phyloP scores from a whole-genome alignment of 148 eudicot species.

The Heliamphora exappendiculata region DNA sequence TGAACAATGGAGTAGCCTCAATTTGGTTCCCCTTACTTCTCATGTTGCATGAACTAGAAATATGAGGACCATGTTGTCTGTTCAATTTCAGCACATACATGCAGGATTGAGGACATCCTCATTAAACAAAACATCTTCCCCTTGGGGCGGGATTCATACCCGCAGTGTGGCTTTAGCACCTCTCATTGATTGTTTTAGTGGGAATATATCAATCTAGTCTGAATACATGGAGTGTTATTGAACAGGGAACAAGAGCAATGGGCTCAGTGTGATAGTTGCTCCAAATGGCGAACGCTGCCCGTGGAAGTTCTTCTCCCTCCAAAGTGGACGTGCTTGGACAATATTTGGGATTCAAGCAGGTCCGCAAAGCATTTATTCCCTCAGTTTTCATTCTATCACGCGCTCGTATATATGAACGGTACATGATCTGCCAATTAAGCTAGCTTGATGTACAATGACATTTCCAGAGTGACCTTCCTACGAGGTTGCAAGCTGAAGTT shows the following conservation, averaged over 20 bases:
- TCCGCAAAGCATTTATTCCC: background rate
- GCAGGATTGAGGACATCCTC: background rate
- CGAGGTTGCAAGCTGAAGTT: background rate
- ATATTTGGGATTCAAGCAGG: slow-evolving; percentile 81
- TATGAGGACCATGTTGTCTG: background rate
- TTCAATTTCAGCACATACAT: background rate
- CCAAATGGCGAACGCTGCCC: slow-evolving; percentile 82
- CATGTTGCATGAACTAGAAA: background rate
- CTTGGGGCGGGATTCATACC: background rate
- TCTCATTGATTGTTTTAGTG: background rate
- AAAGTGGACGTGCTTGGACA: slow-evolving; percentile 76
- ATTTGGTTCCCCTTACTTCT: background rate
- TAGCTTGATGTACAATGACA: background rate
- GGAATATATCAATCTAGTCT: slow-evolving; percentile 4
- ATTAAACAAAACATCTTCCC: background rate
- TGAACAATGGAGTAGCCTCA: background rate
- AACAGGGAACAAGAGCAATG: slow-evolving; percentile 80
- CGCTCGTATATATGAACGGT: background rate
- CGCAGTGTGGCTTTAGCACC: background rate
- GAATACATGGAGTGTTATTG: slow-evolving; percentile 1
- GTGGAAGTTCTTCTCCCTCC: slow-evolving; percentile 66
- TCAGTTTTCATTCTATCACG: background rate
- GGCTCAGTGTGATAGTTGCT: slow-evolving; percentile 88
- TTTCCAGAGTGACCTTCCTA: background rate
- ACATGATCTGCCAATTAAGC: background rate